Evolutionary conservation across 2,329 filamentous ascomycete species (phyloP), one percentile per base, ranked within the genome.

Genomic region (Fusarium drepaniforme): DNA sequence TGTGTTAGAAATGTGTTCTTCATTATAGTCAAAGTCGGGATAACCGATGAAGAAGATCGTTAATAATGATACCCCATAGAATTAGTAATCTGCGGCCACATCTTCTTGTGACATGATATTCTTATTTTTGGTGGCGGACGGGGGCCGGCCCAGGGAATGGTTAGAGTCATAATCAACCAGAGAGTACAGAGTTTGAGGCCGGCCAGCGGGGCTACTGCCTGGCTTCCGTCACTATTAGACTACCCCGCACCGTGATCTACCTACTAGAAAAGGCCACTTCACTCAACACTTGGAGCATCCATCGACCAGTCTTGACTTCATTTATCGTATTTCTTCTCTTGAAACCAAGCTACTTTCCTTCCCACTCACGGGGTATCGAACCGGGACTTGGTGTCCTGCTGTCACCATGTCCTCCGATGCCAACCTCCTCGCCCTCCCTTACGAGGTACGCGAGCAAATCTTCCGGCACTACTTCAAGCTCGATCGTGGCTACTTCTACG

Each of bases 381-480:
- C 49, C 21, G 25, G 49, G 28, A 28, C 51, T 33, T n/a, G 16
- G 9, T 30, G 30, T 13, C 25, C 25, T 28, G 12, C 15, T 23
- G 11, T 21, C 8, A 35, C 5, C 69, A 73, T 72, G 69, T 38
- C 65, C 53, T n/a, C 33, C 7, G 1, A 51, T 1, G 18, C 21
- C 13, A 30, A 35, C 28, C 23, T 73, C 15, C 2, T 71, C 6
- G 13, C 12, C 5, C 56, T 75, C 13, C 73, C 73, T 2, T 28
- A 8, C 25, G 73, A 75, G 60, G 3, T 74, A 5, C 73, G 73
- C 3, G 5, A 60, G 23, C 25, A 60, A 23, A 68, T 75, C 40
- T 75, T 69, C 51, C 44, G 9, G 2, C 1, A 68, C 11, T 75
- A 73, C 35, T 67, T 74, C 12, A 35, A 46, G 2, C 7, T 61